A percentile compares a stretch with the other conserved stretches of the same genome.
phyloP scores from a whole-genome alignment of 768 basidiomycete species.

The Harrya chromipes region DNA sequence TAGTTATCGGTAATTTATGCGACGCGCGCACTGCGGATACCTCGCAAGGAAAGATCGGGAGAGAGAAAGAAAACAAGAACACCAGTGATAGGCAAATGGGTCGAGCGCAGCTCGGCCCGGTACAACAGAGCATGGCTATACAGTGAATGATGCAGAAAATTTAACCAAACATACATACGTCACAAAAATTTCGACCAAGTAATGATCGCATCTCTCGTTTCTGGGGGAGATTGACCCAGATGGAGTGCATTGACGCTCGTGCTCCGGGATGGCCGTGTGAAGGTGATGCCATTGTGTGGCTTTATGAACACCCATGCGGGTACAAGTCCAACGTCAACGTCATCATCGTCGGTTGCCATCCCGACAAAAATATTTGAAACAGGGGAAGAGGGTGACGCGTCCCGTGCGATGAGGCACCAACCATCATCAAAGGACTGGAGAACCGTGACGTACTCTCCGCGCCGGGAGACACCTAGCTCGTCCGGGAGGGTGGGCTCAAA shows the following conservation, averaged over 20 bases:
- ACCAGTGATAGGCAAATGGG: not conserved
- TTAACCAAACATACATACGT: not conserved
- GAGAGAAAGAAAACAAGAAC: not conserved
- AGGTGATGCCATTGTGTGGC: slow-evolving; percentile 54
- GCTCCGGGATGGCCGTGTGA: slow-evolving; percentile 63
- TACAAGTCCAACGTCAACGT: slow-evolving; percentile 66
- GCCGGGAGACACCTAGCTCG: slow-evolving; percentile 53
- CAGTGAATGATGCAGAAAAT: not conserved
- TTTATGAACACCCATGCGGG: slow-evolving; percentile 78
- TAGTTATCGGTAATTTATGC: not conserved
- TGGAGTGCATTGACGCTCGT: slow-evolving; percentile 50
- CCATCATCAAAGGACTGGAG: slow-evolving; percentile 74
- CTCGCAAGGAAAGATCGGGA: not conserved
- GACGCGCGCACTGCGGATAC: not conserved
- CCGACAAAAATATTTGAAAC: slow-evolving; percentile 31
- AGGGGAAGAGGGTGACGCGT: slow-evolving; percentile 38
- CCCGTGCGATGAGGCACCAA: slow-evolving; percentile 72
- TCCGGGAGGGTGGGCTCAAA: slow-evolving; percentile 73
- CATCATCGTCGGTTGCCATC: slow-evolving; percentile 24
- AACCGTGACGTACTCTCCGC: slow-evolving; percentile 60
- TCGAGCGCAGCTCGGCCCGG: not conserved
- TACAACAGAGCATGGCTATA: not conserved
- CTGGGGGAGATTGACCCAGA: slow-evolving; percentile 35
- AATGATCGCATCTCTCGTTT: slow-evolving; percentile 47
- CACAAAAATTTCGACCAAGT: slow-evolving; percentile 69